A percentile compares a stretch with the other conserved stretches of the same genome.
These are phyloP conservation scores for Tolypocladium pustulatum DNA, from an alignment of 2,329 filamentous ascomycete genomes.

Conservation along the genomic window DNA sequence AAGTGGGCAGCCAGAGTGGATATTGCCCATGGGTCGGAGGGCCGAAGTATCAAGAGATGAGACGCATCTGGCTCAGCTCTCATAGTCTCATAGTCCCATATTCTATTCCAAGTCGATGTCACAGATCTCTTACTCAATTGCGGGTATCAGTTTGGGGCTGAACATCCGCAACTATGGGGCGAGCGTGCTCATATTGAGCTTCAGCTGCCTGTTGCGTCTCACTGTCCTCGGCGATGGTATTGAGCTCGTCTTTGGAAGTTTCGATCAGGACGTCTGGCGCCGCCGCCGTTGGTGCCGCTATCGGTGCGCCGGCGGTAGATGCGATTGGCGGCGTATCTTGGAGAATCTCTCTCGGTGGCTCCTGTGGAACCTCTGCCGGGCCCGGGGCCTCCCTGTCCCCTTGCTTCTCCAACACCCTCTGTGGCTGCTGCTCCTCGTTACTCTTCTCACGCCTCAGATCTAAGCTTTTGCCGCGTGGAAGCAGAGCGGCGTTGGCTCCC, in stretches of 20 bases:
- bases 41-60: background rate
- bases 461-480: constrained; percentile 34
- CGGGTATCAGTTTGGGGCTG: background rate
- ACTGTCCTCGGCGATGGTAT: background rate
- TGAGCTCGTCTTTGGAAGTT: background rate
- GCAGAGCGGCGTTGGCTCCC: constrained; percentile 15
- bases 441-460: constrained; percentile 31
- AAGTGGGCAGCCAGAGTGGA: background rate
- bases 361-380: background rate
- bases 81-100: background rate
- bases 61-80: background rate
- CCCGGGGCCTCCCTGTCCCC: background rate
- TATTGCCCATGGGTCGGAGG: background rate
- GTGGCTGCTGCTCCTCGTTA: constrained; percentile 10
- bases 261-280: background rate
- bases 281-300: background rate
- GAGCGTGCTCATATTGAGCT: background rate
- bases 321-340: background rate
- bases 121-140: background rate
- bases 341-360: background rate
- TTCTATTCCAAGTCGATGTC: background rate
- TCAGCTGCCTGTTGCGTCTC: background rate
- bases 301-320: background rate
- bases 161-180: background rate
- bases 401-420: background rate